phyloP scores from a whole-genome alignment of 306 rosid species.

The Cucurbita ficifolia region DNA sequence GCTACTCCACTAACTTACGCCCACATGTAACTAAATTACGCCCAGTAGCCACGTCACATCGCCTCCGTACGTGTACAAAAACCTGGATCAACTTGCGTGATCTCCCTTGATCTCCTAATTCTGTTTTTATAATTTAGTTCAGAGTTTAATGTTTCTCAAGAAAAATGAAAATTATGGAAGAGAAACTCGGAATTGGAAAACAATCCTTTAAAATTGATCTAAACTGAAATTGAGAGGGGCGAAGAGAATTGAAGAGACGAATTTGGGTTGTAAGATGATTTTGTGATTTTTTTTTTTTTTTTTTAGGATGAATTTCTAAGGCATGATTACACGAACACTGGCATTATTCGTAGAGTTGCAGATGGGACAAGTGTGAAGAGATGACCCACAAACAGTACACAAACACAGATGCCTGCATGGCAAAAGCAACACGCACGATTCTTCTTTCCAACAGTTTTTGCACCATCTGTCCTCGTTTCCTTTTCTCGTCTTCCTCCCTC shows the following conservation, averaged over 20 bases:
- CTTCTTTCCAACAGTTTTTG: slow-evolving; percentile 59
- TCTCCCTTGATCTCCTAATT: too few relatives aligned
- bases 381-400: slow-evolving; percentile 74
- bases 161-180: too few relatives aligned
- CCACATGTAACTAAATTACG: too few relatives aligned
- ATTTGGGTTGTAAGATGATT: not conserved
- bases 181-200: too few relatives aligned
- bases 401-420: slow-evolving; percentile 88
- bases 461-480: slow-evolving; percentile 24
- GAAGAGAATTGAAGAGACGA: not conserved
- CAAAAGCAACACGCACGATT: slow-evolving; percentile 63
- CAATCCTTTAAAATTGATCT: too few relatives aligned
- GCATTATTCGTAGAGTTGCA: slow-evolving; percentile 73
- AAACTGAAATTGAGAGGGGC: too few relatives aligned
- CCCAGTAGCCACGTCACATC: too few relatives aligned
- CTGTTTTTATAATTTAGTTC: too few relatives aligned
- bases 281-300: not conserved
- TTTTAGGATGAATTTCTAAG: slow-evolving; percentile 14
- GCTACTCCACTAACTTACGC: not conserved
- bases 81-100: too few relatives aligned
- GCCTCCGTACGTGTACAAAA: too few relatives aligned
- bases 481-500: not conserved
- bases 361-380: slow-evolving; percentile 61
- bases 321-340: slow-evolving; percentile 67
- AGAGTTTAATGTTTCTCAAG: too few relatives aligned